phyloP scores from a whole-genome alignment of 768 basidiomycete species.

The Daedaleopsis sinensis region DNA sequence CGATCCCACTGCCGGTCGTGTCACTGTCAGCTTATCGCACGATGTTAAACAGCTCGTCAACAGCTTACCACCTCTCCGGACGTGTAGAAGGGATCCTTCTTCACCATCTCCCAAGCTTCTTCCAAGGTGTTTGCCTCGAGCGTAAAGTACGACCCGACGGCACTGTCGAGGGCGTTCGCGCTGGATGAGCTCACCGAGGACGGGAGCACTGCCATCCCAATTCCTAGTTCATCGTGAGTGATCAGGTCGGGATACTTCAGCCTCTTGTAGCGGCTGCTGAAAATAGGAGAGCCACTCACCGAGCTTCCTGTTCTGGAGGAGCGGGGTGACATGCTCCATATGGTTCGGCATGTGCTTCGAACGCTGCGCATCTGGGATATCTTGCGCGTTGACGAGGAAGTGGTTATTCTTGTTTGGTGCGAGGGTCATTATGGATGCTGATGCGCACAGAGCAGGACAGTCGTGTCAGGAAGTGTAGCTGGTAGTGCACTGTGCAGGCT shows the following conservation, averaged over 20 bases:
- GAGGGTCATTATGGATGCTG: too few species aligned
- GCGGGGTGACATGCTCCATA: slow-evolving; percentile 2
- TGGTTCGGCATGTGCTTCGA: slow-evolving; percentile 3
- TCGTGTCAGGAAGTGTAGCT: too few species aligned
- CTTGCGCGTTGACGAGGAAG: slow-evolving; percentile 7
- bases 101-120: slow-evolving; percentile 2
- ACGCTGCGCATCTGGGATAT: slow-evolving; percentile 14
- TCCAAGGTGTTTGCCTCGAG: slow-evolving; percentile 2
- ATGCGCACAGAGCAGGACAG: too few species aligned
- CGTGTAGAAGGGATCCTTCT: slow-evolving; percentile 9
- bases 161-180: not conserved
- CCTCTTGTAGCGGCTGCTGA: too few species aligned
- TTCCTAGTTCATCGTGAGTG: too few species aligned
- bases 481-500: too few species aligned
- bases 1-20: slow-evolving; percentile 5
- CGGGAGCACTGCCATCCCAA: not conserved
- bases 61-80: slow-evolving; percentile 12
- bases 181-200: not conserved
- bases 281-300: slow-evolving; percentile 7
- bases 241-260: too few species aligned
- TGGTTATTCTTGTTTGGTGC: not conserved
- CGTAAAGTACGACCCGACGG: slow-evolving; percentile 7
- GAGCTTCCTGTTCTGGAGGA: slow-evolving; percentile 3
- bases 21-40: not conserved
- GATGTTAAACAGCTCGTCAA: not conserved